phyloP scores from a whole-genome alignment of 345 rosid species.

The Murraya paniculata region DNA sequence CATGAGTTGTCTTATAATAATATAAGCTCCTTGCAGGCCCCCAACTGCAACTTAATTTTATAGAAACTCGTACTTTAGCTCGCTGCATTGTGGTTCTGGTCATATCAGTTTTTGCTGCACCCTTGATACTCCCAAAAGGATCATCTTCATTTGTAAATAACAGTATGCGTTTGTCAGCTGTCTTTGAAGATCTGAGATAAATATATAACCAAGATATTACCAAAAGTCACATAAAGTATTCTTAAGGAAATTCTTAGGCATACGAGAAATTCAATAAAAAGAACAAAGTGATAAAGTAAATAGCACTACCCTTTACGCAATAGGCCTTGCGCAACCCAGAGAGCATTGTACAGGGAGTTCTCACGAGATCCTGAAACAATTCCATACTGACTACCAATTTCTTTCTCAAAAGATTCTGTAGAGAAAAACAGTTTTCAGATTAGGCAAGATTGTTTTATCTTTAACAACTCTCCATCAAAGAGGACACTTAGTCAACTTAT shows the following conservation, averaged over 20 bases:
- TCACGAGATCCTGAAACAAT: constrained; percentile 83
- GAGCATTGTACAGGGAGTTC: constrained; percentile 87
- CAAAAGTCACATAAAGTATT: background rate
- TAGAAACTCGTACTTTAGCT: constrained; percentile 58
- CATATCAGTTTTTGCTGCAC: constrained; percentile 80
- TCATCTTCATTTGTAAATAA: constrained; percentile 91
- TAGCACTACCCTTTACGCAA: constrained; percentile 83
- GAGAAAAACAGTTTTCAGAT: constrained; percentile 9
- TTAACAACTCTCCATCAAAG: background rate
- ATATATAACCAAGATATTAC: constrained; percentile 20
- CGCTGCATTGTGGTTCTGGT: constrained; percentile 88
- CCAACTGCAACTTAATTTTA: constrained; percentile 10
- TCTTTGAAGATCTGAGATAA: constrained; percentile 70
- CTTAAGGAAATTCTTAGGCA: background rate
- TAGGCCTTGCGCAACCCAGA: constrained; percentile 97
- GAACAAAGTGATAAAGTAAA: background rate
- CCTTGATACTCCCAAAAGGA: constrained; percentile 80
- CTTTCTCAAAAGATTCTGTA: constrained; percentile 66
- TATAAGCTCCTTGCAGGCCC: background rate
- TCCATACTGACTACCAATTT: constrained; percentile 85
- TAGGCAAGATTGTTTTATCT: constrained; percentile 10
- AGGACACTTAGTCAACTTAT: background rate
- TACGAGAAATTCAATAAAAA: background rate
- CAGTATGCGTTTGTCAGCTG: constrained; percentile 78
- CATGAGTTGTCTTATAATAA: background rate